Evolutionary conservation across 768 basidiomycete genomes (phyloP).

Genomic region (Lyophyllum atratum): DNA sequence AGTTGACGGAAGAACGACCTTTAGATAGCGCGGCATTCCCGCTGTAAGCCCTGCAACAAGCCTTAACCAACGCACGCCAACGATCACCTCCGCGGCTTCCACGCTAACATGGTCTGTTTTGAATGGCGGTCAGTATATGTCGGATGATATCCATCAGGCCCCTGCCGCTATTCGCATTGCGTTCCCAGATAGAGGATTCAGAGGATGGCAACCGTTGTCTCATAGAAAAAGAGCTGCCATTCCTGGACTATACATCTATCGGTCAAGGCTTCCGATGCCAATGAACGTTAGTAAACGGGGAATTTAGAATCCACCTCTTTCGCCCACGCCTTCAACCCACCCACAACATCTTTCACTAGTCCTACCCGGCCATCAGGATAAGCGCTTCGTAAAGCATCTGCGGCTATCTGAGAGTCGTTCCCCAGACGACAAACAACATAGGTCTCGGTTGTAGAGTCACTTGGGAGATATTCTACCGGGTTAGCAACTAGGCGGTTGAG

Average conservation of each 20-base stretch:
- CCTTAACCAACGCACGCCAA: too few relatives aligned
- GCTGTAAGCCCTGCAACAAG: background rate
- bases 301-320: slow-evolving; percentile 71
- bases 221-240: too few relatives aligned
- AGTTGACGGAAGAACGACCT: too few relatives aligned
- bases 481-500: slow-evolving; percentile 62
- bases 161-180: too few relatives aligned
- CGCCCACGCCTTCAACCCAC: slow-evolving; percentile 84
- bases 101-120: too few relatives aligned
- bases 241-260: too few relatives aligned
- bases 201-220: too few relatives aligned
- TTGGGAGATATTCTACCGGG: slow-evolving; percentile 48
- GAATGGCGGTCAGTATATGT: too few relatives aligned
- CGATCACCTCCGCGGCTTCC: too few relatives aligned
- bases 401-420: slow-evolving; percentile 93
- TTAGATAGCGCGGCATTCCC: background rate
- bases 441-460: slow-evolving; percentile 27
- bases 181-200: too few relatives aligned
- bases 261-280: too few relatives aligned
- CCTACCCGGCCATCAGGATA: slow-evolving; percentile 23
- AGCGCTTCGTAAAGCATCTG: slow-evolving; percentile 53
- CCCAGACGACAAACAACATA: slow-evolving; percentile 85
- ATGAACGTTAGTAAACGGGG: slow-evolving; percentile 68
- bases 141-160: too few relatives aligned
- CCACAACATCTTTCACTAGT: slow-evolving; percentile 69